Base-by-base conservation (phyloP, 2,329 filamentous ascomycete genomes). In the Fusarium brevicatenulatum region DNA sequence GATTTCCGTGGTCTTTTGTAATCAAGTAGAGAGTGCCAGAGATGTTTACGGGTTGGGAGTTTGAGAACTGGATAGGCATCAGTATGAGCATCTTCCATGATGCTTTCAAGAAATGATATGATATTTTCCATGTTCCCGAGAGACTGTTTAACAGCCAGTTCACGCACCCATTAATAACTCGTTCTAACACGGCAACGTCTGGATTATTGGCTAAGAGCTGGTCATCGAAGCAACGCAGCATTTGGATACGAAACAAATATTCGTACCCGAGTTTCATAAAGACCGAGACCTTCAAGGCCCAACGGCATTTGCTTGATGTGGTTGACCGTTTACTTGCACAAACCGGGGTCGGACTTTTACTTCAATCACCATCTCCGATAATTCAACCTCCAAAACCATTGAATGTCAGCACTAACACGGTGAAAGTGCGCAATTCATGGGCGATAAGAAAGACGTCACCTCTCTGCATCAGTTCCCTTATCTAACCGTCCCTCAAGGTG, bases 321-420 rank as follows among this genome's bases (percentile, higher is more conserved):
- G 19, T 54, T 30, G 34, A 40, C 19, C 13, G 8, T 28, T 25
- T 15, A 12, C 43, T 46, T 42, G n/a, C 49, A 68, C 23, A 10
- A 25, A n/a, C 32, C 64, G 50, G 64, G 37, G 34, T 42, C 66
- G 64, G 66, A 28, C 43, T 68, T 68, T 68, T 56, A n/a, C 43
- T 52, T 40, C 16, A 63, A 63, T 11, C 25, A 15, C 66, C 66
- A 46, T 36, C 23, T 40, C 66, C 64, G 64, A 12, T 23, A 13
- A 63, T 28, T 30, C 21, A 47, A 16, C 21, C 9, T 10, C 25
- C 16, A 21, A 28, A 32, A 10, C 25, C 44, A 16, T 21, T 10
- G 9, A 9, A 15, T n/a, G 18, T 39, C 21, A 62, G 52, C 39
- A 50, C 42, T 25, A 52, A 54, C 19, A n/a, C 19, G 12, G 11